Conservation (phyloP, 345 rosid species). For the Barbarea vulgaris region DNA sequence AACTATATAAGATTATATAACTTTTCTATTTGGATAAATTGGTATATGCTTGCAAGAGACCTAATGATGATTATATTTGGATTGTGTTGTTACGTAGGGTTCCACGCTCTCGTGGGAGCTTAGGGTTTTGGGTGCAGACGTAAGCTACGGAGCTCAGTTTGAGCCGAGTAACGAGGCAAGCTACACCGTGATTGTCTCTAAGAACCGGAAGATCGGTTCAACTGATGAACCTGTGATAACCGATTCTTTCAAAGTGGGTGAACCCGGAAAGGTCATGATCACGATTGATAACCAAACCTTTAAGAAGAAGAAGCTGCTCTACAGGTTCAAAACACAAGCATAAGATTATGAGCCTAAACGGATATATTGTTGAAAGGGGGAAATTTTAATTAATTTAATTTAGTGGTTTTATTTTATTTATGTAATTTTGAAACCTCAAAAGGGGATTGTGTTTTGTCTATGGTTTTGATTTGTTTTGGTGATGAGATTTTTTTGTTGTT, state of each 20-base stretch:
- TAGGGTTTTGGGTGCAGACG: constrained; percentile 80
- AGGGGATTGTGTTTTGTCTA: constrained; percentile 32
- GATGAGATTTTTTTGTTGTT: constrained; percentile 29
- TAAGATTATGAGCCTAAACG: constrained; percentile 13
- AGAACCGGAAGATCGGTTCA: constrained; percentile 55
- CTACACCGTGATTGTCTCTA: constrained; percentile 81
- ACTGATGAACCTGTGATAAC: constrained; percentile 65
- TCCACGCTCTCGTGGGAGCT: constrained; percentile 66
- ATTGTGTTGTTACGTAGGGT: constrained; percentile 45
- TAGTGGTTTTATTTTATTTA: constrained; percentile 21
- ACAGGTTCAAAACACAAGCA: constrained; percentile 75
- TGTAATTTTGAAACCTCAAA: constrained; percentile 28
- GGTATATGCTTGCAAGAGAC: no score
- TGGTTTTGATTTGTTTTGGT: constrained; percentile 37
- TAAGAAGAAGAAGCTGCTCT: constrained; percentile 84
- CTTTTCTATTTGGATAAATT: no score
- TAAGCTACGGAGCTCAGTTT: constrained; percentile 75
- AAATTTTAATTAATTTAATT: constrained; percentile 19
- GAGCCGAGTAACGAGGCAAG: constrained; percentile 66
- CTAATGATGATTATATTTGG: not conserved
- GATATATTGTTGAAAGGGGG: not conserved
- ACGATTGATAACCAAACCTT: constrained; percentile 69
- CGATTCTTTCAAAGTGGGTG: constrained; percentile 61
- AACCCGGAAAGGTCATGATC: constrained; percentile 70
- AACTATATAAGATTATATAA: no score